Evolutionary conservation across 2,329 filamentous ascomycete species (phyloP).

Genomic region (Shiraia sp.): DNA sequence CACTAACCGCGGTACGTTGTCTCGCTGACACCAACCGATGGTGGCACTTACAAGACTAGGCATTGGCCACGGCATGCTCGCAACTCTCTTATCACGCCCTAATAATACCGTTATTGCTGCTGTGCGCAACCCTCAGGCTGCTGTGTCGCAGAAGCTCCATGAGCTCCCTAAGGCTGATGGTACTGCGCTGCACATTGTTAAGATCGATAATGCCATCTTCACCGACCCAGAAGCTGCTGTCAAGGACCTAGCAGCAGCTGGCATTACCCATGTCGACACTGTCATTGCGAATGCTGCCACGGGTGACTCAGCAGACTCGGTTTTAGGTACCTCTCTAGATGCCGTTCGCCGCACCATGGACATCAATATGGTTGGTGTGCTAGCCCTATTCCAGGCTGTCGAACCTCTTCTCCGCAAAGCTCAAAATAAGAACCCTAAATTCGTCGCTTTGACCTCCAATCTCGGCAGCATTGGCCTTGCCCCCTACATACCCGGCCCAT

Average conservation of each 20-base stretch:
- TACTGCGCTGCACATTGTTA: conserved; percentile 19
- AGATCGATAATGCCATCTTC: conserved; percentile 10
- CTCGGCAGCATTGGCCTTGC: conserved; percentile 9
- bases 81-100: conserved; percentile 11
- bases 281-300: conserved; percentile 60
- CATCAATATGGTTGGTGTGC: conserved; percentile 46
- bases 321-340: background rate
- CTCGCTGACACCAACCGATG: too few relatives aligned
- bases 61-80: conserved; percentile 12
- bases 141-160: conserved; percentile 4
- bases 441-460: conserved; percentile 13
- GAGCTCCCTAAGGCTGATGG: conserved; percentile 39
- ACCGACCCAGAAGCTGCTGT: conserved; percentile 13
- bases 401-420: conserved; percentile 42
- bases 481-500: background rate
- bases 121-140: conserved; percentile 9
- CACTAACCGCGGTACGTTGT: too few relatives aligned
- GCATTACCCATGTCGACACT: conserved; percentile 52
- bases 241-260: conserved; percentile 6
- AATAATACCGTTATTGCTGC: conserved; percentile 22
- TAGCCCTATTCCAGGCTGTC: conserved; percentile 41
- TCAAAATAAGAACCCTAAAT: conserved; percentile 15
- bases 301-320: background rate
- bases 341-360: conserved; percentile 28
- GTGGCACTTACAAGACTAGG: conserved; percentile 1